Evolutionary conservation across 2,329 filamentous ascomycete genomes (phyloP).

Genomic region (Pseudogymnoascus destructans): DNA sequence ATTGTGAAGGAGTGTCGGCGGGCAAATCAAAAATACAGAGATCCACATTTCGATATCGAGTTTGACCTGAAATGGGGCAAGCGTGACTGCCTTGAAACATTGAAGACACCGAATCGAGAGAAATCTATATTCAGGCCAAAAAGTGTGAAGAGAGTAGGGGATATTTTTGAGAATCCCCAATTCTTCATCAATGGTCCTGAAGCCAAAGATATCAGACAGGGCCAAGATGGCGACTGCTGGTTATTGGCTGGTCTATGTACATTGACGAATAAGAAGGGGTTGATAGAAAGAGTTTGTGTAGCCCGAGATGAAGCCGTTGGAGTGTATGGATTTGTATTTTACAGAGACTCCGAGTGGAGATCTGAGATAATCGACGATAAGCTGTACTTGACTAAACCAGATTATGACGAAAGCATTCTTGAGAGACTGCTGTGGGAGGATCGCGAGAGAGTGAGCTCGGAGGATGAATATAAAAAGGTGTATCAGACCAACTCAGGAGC

Average conservation of each 20-base stretch:
- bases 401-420: conserved; percentile 67
- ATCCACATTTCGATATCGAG: conserved; percentile 79
- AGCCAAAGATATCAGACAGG: conserved; percentile 69
- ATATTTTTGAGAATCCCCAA: conserved; percentile 64
- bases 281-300: conserved; percentile 63
- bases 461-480: conserved; percentile 53
- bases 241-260: conserved; percentile 69
- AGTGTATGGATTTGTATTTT: conserved; percentile 84
- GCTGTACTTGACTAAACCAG: conserved; percentile 68
- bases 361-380: conserved; percentile 88
- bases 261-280: conserved; percentile 56
- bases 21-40: conserved; percentile 74
- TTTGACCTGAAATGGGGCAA: conserved; percentile 52
- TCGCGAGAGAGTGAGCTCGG: conserved; percentile 59
- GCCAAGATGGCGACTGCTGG: conserved; percentile 73
- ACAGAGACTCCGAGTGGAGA: conserved; percentile 80
- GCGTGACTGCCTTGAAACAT: conserved; percentile 36
- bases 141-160: conserved; percentile 61
- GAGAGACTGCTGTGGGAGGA: conserved; percentile 64
- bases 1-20: conserved; percentile 55
- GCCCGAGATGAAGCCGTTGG: conserved; percentile 61
- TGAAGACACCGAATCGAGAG: conserved; percentile 11
- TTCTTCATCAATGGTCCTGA: conserved; percentile 71
- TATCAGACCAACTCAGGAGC: conserved; percentile 66
- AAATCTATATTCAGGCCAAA: conserved; percentile 36